Percentiles rank a stretch among this genome's conserved stretches.
These are phyloP conservation scores for Stephanodiscus minutulus DNA, from an alignment of 108 stramenopile genomes.

Conservation along the genomic window DNA sequence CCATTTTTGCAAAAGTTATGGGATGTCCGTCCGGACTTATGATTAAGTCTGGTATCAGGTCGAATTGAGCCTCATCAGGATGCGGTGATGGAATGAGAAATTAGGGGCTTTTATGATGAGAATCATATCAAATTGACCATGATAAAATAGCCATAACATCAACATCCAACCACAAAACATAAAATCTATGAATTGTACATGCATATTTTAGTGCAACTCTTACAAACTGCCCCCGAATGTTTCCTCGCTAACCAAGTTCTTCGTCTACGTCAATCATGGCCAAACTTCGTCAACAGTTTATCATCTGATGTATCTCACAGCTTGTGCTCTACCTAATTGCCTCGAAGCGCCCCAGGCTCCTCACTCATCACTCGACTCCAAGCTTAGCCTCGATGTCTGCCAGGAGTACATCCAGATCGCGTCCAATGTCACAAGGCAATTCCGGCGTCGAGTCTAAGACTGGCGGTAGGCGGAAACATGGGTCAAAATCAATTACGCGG, in stretches of 20 bases:
- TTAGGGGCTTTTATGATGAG: too few relatives aligned
- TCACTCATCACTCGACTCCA: neutral
- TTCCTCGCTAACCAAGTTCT: neutral
- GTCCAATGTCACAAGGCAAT: neutral
- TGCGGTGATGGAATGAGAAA: too few relatives aligned
- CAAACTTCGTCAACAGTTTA: neutral
- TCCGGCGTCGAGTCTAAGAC: neutral
- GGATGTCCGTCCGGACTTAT: too few relatives aligned
- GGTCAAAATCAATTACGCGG: neutral
- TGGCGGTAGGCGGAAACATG: neutral
- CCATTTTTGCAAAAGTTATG: too few relatives aligned
- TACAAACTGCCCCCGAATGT: neutral
- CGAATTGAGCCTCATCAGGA: too few relatives aligned
- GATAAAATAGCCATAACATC: too few relatives aligned
- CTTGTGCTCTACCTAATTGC: neutral
- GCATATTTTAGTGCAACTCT: too few relatives aligned
- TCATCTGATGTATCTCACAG: neutral
- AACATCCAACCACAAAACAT: too few relatives aligned
- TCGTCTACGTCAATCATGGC: neutral
- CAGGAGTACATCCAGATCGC: slow-evolving; percentile 1
- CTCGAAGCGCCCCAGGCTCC: neutral
- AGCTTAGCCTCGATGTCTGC: neutral
- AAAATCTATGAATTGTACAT: too few relatives aligned
- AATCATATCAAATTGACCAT: too few relatives aligned
- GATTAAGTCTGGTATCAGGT: too few relatives aligned